Evolutionary conservation across 352 stramenopile species (phyloP).

Genomic region (Phytophthora pini): DNA sequence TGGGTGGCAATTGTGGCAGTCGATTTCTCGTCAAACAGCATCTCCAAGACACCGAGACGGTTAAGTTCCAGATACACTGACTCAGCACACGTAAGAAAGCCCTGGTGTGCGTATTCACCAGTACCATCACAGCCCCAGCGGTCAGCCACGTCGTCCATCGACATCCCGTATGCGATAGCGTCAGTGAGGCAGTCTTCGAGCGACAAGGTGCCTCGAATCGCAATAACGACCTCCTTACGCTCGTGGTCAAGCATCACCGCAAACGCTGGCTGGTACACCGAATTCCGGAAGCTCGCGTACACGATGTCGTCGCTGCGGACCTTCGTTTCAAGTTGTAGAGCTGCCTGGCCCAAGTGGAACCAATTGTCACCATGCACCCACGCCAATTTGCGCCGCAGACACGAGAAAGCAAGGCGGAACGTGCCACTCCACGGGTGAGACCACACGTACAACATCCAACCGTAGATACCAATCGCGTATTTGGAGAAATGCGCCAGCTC

Average conservation of each 20-base stretch:
- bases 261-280: conserved; percentile 82
- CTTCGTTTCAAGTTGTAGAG: conserved; percentile 83
- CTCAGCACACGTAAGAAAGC: conserved; percentile 82
- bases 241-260: conserved; percentile 83
- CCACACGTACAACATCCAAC: conserved; percentile 92
- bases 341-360: conserved; percentile 79
- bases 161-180: conserved; percentile 84
- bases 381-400: conserved; percentile 56
- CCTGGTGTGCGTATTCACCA: conserved; percentile 83
- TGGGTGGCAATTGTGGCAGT: conserved; percentile 50
- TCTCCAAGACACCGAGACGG: conserved; percentile 79
- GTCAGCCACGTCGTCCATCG: conserved; percentile 70
- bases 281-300: conserved; percentile 83
- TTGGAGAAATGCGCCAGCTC: conserved; percentile 88
- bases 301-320: conserved; percentile 75
- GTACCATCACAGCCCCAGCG: conserved; percentile 73
- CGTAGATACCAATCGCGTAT: conserved; percentile 88
- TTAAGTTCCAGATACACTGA: conserved; percentile 78
- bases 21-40: conserved; percentile 80
- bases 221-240: conserved; percentile 75
- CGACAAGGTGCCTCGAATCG: conserved; percentile 85
- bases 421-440: conserved; percentile 88
- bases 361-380: conserved; percentile 90
- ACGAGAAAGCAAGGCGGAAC: conserved; percentile 78
- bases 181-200: conserved; percentile 90